phyloP scores from a whole-genome alignment of 2,329 filamentous ascomycete genomes.

The Ascochyta pisi region DNA sequence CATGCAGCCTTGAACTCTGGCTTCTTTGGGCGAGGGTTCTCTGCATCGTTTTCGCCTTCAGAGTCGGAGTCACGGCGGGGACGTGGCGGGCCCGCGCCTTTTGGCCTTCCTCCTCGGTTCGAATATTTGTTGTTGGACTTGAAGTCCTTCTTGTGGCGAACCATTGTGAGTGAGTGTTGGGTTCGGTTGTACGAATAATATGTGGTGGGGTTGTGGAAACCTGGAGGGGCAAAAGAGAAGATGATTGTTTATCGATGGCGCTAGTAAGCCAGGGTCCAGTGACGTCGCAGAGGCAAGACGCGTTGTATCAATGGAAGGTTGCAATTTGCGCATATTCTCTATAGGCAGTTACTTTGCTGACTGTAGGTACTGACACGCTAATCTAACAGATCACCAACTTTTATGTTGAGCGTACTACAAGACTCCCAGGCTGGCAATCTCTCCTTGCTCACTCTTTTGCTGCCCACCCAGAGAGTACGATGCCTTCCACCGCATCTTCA shows the following conservation, averaged over 20 bases:
- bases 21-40: constrained; percentile 45
- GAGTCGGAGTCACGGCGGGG: constrained; percentile 34
- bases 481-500: constrained; percentile 90
- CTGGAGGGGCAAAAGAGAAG: constrained; percentile 29
- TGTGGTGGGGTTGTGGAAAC: constrained; percentile 6
- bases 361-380: constrained; percentile 9
- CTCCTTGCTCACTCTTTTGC: constrained; percentile 78
- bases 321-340: not conserved
- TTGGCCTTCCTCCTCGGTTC: constrained; percentile 52
- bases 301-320: not conserved
- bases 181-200: not conserved
- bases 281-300: constrained; percentile 14
- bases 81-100: constrained; percentile 63
- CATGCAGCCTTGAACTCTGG: constrained; percentile 89
- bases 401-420: constrained; percentile 55
- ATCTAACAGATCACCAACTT: constrained; percentile 1
- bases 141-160: constrained; percentile 93
- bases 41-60: constrained; percentile 29
- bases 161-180: constrained; percentile 63
- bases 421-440: constrained; percentile 80
- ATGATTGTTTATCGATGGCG: constrained; percentile 35
- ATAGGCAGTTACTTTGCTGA: not conserved
- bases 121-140: constrained; percentile 75
- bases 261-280: constrained; percentile 13
- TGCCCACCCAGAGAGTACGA: constrained; percentile 75